phyloP scores from a whole-genome alignment of 2,329 filamentous ascomycete species.

The Albifimbria verrucaria region DNA sequence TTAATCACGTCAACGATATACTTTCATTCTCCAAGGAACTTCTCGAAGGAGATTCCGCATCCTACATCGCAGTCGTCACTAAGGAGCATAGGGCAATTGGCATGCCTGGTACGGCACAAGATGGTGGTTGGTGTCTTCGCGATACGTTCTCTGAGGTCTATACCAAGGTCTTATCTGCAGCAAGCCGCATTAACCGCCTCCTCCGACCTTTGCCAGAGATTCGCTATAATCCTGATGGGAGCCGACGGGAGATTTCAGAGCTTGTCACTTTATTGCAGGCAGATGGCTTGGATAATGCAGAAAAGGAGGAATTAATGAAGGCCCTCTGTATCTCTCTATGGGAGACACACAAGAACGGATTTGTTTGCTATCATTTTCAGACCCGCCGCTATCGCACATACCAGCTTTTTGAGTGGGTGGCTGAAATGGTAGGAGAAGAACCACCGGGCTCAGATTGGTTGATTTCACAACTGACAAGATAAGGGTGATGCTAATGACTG shows the following conservation, averaged over 20 bases:
- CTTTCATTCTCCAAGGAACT: neutral
- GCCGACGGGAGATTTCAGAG: neutral
- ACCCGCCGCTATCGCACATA: neutral
- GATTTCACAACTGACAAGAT: no score
- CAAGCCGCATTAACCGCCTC: neutral
- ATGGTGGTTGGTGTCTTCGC: conserved; percentile 1
- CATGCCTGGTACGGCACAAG: neutral
- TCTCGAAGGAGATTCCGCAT: neutral
- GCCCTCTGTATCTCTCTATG: neutral
- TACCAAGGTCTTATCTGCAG: neutral
- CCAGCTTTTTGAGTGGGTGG: no score
- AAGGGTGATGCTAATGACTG: no score
- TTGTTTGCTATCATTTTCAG: neutral
- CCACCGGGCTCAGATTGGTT: no score
- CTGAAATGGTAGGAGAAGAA: no score
- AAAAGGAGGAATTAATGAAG: neutral
- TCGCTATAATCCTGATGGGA: neutral
- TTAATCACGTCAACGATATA: neutral
- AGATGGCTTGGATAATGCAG: neutral
- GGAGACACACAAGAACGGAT: neutral
- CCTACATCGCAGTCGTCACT: neutral
- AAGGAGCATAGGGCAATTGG: neutral
- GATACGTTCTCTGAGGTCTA: neutral
- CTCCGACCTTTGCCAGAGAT: neutral
- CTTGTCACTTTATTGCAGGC: neutral